These are phyloP conservation scores for Cercospora janseana DNA, from an alignment of 2,329 filamentous ascomycete genomes.

Conservation along the genomic window DNA sequence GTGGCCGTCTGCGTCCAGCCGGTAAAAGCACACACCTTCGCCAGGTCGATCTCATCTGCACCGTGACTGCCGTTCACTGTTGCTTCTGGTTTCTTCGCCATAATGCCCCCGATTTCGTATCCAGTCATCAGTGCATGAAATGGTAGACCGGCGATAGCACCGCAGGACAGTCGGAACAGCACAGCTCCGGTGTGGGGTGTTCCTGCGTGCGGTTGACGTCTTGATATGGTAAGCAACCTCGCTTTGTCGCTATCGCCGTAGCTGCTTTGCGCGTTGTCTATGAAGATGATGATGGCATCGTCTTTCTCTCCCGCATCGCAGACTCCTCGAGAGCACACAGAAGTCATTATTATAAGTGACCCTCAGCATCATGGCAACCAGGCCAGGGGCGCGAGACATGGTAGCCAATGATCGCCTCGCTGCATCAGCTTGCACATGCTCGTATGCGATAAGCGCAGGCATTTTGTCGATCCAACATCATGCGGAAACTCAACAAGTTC, in stretches of 20 bases:
- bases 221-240: slow-evolving; percentile 17
- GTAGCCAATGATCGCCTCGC: slow-evolving; percentile 15
- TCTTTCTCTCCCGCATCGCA: neutral
- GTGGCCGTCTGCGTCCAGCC: neutral
- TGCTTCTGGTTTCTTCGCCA: slow-evolving; percentile 27
- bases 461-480: slow-evolving; percentile 3
- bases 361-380: neutral
- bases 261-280: neutral
- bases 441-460: slow-evolving; percentile 23
- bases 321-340: neutral
- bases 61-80: slow-evolving; percentile 22
- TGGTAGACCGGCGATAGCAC: neutral
- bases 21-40: slow-evolving; percentile 23
- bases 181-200: slow-evolving; percentile 6
- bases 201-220: slow-evolving; percentile 13
- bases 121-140: neutral
- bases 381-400: slow-evolving; percentile 4
- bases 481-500: neutral
- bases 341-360: neutral
- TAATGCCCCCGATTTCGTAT: neutral
- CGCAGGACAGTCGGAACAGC: slow-evolving; percentile 7
- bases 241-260: neutral
- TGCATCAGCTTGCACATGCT: slow-evolving; percentile 24
- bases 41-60: slow-evolving; percentile 30
- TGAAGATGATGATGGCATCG: neutral